Percentiles rank a stretch among this genome's conserved stretches.
Evolutionary conservation across 495 filamentous ascomycete species (phyloP).

Genomic region (Bacidia rubella): DNA sequence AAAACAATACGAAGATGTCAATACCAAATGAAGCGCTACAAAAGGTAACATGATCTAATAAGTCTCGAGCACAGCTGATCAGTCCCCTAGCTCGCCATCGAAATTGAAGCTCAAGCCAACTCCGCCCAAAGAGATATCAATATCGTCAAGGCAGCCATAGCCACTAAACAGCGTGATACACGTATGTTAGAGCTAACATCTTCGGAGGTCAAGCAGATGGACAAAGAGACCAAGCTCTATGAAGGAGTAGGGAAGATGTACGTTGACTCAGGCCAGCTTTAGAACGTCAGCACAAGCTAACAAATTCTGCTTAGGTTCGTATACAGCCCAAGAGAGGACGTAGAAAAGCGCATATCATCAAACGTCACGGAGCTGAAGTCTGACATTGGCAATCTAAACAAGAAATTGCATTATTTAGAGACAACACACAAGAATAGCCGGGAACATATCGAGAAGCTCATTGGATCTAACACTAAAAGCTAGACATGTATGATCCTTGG

Average conservation of each 20-base stretch:
- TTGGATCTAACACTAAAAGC: constrained; percentile 34
- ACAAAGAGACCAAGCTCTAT: constrained; percentile 71
- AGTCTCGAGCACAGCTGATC: too few relatives aligned
- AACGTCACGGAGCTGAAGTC: constrained; percentile 62
- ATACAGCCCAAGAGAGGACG: constrained; percentile 50
- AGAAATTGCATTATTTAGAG: constrained; percentile 88
- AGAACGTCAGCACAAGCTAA: background rate
- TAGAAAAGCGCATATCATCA: constrained; percentile 62
- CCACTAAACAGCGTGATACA: constrained; percentile 74
- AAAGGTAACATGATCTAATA: too few relatives aligned
- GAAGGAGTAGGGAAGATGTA: constrained; percentile 97
- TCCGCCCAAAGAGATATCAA: constrained; percentile 84
- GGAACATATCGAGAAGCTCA: constrained; percentile 76
- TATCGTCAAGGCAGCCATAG: constrained; percentile 73
- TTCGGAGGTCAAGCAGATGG: constrained; percentile 63
- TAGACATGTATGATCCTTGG: too few relatives aligned
- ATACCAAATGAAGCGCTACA: constrained; percentile 91
- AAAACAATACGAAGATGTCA: constrained; percentile 46
- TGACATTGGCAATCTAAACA: constrained; percentile 67
- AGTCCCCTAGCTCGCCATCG: constrained; percentile 61
- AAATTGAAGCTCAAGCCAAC: constrained; percentile 81
- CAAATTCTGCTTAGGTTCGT: constrained; percentile 56
- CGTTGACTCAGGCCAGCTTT: constrained; percentile 19
- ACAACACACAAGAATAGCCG: constrained; percentile 87
- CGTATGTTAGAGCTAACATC: constrained; percentile 80